Conservation (phyloP, 345 rosid species). For the Pistacia atlantica region DNA sequence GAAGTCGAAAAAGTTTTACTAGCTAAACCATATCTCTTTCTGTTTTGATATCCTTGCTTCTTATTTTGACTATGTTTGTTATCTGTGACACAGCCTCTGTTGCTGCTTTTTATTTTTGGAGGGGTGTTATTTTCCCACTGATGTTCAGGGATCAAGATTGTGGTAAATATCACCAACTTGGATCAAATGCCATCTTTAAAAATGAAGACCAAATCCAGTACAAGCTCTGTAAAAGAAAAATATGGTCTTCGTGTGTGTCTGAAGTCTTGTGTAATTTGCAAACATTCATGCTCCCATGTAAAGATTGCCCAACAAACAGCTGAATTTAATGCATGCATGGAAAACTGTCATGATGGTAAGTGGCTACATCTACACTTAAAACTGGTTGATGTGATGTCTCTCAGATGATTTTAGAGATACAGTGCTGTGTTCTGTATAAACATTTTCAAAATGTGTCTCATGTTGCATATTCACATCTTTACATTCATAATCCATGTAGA, state of each 20-base stretch:
- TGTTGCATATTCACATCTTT: not conserved
- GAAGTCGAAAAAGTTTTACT: not conserved
- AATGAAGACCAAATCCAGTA: constrained; percentile 59
- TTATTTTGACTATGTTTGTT: not conserved
- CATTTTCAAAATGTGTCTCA: not conserved
- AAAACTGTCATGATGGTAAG: constrained; percentile 46
- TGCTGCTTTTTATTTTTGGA: constrained; percentile 35
- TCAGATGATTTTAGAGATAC: not conserved
- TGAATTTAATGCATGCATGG: constrained; percentile 30
- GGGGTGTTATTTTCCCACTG: constrained; percentile 39
- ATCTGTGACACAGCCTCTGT: constrained; percentile 37
- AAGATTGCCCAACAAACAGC: constrained; percentile 34
- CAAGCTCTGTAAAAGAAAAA: constrained; percentile 46
- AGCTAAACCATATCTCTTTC: constrained; percentile 2
- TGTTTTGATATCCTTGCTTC: constrained; percentile 7
- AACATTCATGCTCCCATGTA: constrained; percentile 42
- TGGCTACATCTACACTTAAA: not conserved
- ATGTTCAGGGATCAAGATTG: constrained; percentile 50
- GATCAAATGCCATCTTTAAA: constrained; percentile 76
- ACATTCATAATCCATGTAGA: not conserved
- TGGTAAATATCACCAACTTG: constrained; percentile 28
- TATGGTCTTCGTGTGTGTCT: constrained; percentile 53
- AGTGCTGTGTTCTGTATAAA: not conserved
- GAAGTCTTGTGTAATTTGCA: constrained; percentile 55
- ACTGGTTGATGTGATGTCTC: constrained; percentile 3